Percentiles rank a stretch among this genome's conserved stretches.
These are phyloP conservation scores for Salix exigua DNA, from an alignment of 345 rosid genomes.

Conservation along the genomic window DNA sequence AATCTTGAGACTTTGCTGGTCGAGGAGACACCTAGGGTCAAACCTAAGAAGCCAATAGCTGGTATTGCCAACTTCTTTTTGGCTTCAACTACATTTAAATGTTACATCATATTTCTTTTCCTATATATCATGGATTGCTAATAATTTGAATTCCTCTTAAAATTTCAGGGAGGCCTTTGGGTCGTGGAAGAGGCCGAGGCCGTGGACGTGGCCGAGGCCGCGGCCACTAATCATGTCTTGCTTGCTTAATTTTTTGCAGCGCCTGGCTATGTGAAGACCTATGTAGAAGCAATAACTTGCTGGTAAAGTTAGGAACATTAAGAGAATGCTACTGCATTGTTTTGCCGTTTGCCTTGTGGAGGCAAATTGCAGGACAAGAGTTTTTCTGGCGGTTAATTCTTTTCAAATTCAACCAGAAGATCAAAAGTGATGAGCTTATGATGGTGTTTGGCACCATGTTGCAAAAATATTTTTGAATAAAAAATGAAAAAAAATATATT, in stretches of 20 bases:
- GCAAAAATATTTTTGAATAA: too few species aligned
- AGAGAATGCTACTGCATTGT: constrained; percentile 9
- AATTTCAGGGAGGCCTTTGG: constrained; percentile 68
- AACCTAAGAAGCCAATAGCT: constrained; percentile 93
- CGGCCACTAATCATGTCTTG: constrained; percentile 50
- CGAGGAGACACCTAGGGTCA: constrained; percentile 91
- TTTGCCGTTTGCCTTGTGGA: background rate
- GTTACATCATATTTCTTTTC: background rate
- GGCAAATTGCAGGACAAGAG: constrained; percentile 6
- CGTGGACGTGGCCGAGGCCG: constrained; percentile 64
- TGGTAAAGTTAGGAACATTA: constrained; percentile 9
- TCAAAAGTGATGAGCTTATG: constrained; percentile 3
- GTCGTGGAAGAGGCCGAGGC: constrained; percentile 87
- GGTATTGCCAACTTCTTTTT: constrained; percentile 37
- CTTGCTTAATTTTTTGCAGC: constrained; percentile 20
- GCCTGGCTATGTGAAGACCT: constrained; percentile 24
- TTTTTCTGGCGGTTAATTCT: background rate
- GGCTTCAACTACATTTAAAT: background rate
- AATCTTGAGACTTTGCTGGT: constrained; percentile 95
- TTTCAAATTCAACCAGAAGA: background rate
- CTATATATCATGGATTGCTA: background rate
- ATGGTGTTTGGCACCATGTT: too few species aligned
- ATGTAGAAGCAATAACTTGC: constrained; percentile 28
- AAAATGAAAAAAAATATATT: too few species aligned
- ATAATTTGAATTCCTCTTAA: constrained; percentile 3